A percentile compares a stretch with the other conserved stretches of the same genome.
phyloP scores from a whole-genome alignment of 169 alveolate genomes.

The Cystoisospora suis region DNA sequence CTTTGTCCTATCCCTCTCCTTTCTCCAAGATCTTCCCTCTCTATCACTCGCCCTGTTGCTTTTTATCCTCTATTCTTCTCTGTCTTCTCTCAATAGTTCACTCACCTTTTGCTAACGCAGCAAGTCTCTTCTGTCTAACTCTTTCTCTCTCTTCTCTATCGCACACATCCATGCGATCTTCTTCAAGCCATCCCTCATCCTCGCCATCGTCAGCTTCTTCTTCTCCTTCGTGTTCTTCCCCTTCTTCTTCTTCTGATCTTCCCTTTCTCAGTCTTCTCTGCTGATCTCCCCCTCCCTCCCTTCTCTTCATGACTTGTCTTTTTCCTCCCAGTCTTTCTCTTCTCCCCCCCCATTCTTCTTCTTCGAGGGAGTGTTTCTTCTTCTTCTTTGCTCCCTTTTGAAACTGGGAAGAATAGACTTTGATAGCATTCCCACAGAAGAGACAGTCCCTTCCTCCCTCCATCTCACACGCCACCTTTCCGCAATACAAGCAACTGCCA shows the following conservation, averaged over 20 bases:
- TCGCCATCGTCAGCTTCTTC: background rate
- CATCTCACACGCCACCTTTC: constrained; percentile 20
- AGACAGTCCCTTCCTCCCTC: constrained; percentile 7
- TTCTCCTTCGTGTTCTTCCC: background rate
- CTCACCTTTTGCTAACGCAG: background rate
- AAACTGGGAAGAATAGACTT: background rate
- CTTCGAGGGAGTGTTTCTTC: background rate
- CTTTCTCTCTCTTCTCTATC: background rate
- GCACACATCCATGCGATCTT: background rate
- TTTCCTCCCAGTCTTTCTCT: background rate
- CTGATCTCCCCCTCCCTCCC: background rate
- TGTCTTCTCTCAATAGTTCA: background rate
- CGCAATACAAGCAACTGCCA: constrained; percentile 28
- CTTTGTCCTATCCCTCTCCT: background rate
- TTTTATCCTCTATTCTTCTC: background rate
- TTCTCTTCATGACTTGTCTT: background rate
- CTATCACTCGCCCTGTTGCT: background rate
- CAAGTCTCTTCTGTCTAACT: background rate
- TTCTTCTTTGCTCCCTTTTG: background rate
- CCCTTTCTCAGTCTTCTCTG: background rate
- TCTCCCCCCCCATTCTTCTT: background rate
- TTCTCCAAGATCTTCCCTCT: background rate
- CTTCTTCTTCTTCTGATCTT: background rate
- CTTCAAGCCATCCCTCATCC: constrained; percentile 28
- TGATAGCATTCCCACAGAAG: constrained; percentile 14